phyloP scores from a whole-genome alignment of 345 rosid genomes.

The Rhodamnia rubescens region DNA sequence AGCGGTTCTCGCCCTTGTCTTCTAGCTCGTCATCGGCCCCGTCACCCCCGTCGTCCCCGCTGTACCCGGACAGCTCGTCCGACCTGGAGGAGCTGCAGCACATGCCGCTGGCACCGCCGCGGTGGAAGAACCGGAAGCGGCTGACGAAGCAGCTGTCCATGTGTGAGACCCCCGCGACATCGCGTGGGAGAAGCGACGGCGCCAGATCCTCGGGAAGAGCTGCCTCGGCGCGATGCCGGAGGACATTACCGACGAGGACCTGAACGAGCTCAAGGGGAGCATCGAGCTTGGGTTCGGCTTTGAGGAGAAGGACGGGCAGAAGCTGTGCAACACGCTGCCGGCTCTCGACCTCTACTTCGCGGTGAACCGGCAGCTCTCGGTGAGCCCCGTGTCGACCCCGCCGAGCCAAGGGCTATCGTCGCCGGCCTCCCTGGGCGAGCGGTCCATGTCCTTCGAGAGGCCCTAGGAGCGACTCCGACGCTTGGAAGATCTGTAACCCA shows the following conservation, averaged over 20 bases:
- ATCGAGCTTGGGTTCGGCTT: conserved; percentile 39
- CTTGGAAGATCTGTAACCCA: conserved; percentile 42
- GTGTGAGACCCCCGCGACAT: conserved; percentile 33
- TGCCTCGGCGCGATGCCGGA: conserved; percentile 5
- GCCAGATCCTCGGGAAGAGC: conserved; percentile 16
- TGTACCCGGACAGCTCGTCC: not conserved
- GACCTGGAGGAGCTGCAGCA: conserved; percentile 19
- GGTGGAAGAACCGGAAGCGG: conserved; percentile 15
- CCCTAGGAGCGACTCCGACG: conserved; percentile 20
- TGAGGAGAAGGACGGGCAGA: conserved; percentile 24
- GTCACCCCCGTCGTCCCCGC: not conserved
- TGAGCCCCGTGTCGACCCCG: conserved; percentile 31
- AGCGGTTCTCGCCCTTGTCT: not conserved
- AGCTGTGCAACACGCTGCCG: conserved; percentile 22
- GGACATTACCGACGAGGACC: conserved; percentile 33
- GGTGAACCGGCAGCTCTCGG: conserved; percentile 31
- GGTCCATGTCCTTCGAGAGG: conserved; percentile 27
- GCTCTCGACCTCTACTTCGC: conserved; percentile 34
- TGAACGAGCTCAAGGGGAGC: conserved; percentile 28
- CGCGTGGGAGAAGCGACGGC: conserved; percentile 37
- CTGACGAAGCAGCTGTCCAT: conserved; percentile 37
- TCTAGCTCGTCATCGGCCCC: not conserved
- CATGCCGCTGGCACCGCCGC: conserved; percentile 21
- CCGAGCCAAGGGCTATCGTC: not conserved
- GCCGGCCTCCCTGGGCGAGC: conserved; percentile 7